Percentiles rank a stretch among this genome's conserved stretches.
Conservation (phyloP, 352 stramenopile genomes). For the Phytophthora hybrid region DNA sequence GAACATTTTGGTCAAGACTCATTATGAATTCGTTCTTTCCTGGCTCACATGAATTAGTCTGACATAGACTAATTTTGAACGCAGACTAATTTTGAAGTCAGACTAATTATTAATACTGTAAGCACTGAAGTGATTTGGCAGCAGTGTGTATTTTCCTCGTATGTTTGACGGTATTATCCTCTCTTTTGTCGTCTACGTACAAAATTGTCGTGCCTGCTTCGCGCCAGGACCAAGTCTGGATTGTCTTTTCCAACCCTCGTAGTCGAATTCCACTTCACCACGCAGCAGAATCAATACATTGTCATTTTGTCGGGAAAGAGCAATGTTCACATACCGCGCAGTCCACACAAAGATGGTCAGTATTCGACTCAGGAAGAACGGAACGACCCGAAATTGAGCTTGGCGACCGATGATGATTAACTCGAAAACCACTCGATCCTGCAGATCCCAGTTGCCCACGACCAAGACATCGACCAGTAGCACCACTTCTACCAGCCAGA, state of each 20-base stretch:
- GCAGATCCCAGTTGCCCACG: not conserved
- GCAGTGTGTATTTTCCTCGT: too few species aligned
- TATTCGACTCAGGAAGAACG: slow-evolving; percentile 3
- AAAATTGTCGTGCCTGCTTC: not conserved
- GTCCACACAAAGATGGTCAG: slow-evolving; percentile 1
- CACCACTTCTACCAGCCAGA: not conserved
- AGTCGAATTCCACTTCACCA: slow-evolving; percentile 1
- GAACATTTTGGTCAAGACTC: too few species aligned
- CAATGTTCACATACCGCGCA: not conserved
- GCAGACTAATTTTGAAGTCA: too few species aligned
- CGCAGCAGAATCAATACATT: not conserved
- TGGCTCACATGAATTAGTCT: too few species aligned
- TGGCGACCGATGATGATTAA: not conserved
- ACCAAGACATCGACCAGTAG: not conserved
- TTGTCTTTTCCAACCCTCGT: slow-evolving; percentile 1
- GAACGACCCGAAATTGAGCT: not conserved
- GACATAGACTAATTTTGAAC: too few species aligned
- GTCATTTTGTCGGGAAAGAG: not conserved
- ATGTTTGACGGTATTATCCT: too few species aligned
- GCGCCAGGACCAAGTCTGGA: not conserved
- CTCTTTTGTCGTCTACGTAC: too few species aligned
- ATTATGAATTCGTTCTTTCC: too few species aligned
- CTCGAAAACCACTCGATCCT: not conserved
- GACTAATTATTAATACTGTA: too few species aligned
- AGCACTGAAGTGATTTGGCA: too few species aligned